Conservation (phyloP, 2,329 filamentous ascomycete species). For the Rhexocercosporidium sp. region DNA sequence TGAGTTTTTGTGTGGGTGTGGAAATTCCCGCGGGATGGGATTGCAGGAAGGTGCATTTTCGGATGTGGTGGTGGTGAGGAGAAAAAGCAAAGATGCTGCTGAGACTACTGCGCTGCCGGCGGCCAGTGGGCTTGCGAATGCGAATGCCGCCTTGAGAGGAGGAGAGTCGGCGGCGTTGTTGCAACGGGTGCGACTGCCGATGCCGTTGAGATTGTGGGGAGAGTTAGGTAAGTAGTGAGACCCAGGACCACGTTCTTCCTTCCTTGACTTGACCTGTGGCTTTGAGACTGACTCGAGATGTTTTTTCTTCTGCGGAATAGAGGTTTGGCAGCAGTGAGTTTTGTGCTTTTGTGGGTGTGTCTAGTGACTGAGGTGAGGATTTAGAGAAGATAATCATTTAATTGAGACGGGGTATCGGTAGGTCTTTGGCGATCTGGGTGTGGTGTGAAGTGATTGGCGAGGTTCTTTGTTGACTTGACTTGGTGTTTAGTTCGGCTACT, state of each 20-base stretch:
- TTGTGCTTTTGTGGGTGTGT: not conserved
- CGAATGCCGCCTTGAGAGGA: not conserved
- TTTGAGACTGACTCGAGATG: slow-evolving; percentile 8
- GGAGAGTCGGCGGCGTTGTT: not conserved
- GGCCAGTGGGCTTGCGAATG: not conserved
- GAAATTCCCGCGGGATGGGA: not conserved
- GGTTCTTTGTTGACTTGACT: slow-evolving; percentile 19
- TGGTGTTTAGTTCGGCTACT: slow-evolving; percentile 33
- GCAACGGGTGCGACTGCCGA: not conserved
- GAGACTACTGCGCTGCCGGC: not conserved
- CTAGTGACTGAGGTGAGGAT: not conserved
- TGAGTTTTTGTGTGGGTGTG: too few relatives aligned
- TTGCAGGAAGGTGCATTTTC: not conserved
- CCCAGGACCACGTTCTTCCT: not conserved
- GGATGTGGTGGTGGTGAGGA: not conserved
- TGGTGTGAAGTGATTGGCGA: not conserved
- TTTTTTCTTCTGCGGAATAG: slow-evolving; percentile 10
- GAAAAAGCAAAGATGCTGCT: not conserved
- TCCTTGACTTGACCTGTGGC: slow-evolving; percentile 7
- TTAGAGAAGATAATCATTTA: slow-evolving; percentile 44
- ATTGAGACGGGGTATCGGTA: slow-evolving; percentile 44
- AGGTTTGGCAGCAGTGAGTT: slow-evolving; percentile 32
- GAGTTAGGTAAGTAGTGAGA: slow-evolving; percentile 21
- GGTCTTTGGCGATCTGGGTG: not conserved
- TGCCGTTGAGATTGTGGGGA: slow-evolving; percentile 19